These are phyloP conservation scores for Tricholoma hemisulphureum DNA, from an alignment of 768 basidiomycete genomes.

Conservation along the genomic window DNA sequence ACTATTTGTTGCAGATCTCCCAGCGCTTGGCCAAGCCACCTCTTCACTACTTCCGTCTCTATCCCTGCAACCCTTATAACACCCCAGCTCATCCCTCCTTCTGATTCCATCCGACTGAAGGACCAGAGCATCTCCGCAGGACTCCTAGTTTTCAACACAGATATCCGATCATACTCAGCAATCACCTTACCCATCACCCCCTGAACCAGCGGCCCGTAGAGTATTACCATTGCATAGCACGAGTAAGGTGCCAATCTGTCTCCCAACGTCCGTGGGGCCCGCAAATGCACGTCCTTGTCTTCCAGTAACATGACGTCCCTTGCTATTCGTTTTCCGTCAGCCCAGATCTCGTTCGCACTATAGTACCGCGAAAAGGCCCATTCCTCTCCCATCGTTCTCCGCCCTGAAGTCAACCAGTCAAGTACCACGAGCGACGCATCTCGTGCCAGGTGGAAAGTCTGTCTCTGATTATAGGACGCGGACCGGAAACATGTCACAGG, in stretches of 20 bases:
- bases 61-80: constrained; percentile 73
- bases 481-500: constrained; percentile 89
- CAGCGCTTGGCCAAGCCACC: constrained; percentile 64
- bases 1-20: constrained; percentile 48
- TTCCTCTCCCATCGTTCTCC: constrained; percentile 78
- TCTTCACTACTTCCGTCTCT: constrained; percentile 72
- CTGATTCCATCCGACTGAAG: constrained; percentile 53
- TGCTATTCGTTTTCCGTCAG: constrained; percentile 62
- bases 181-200: constrained; percentile 48
- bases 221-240: constrained; percentile 85
- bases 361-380: constrained; percentile 88
- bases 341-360: constrained; percentile 79
- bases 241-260: constrained; percentile 76
- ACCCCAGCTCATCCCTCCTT: constrained; percentile 38
- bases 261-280: constrained; percentile 44
- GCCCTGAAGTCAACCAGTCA: constrained; percentile 92
- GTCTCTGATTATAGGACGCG: constrained; percentile 80
- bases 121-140: constrained; percentile 82
- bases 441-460: constrained; percentile 67
- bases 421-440: constrained; percentile 70
- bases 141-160: constrained; percentile 58
- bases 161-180: constrained; percentile 48
- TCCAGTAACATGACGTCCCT: constrained; percentile 81
- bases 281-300: constrained; percentile 26
- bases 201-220: constrained; percentile 66